phyloP scores from a whole-genome alignment of 2,329 filamentous ascomycete species.

The Rhytidhysteron rufulum region DNA sequence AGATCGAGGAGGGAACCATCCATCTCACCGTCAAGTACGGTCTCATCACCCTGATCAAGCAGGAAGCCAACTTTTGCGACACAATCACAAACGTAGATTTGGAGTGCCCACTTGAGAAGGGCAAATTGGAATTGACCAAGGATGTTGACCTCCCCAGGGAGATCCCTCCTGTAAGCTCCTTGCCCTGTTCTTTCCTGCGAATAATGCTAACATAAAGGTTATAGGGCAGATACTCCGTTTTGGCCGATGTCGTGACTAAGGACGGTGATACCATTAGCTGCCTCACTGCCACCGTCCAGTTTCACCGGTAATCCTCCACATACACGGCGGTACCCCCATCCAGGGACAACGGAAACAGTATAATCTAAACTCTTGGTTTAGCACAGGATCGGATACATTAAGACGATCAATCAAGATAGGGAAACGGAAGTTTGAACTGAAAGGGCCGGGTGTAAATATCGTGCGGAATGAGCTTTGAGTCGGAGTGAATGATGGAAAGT shows the following conservation, averaged over 20 bases:
- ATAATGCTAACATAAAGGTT: slow-evolving; percentile 10
- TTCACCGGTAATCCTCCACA: slow-evolving; percentile 42
- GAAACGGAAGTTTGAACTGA: slow-evolving; percentile 29
- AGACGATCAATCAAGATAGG: slow-evolving; percentile 22
- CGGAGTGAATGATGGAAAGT: too few species aligned
- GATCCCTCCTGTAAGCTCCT: slow-evolving; percentile 75
- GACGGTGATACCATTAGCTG: slow-evolving; percentile 79
- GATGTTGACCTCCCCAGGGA: slow-evolving; percentile 77
- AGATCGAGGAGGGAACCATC: slow-evolving; percentile 74
- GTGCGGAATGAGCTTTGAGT: slow-evolving; percentile 29
- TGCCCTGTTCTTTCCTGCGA: neutral
- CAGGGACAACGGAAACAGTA: slow-evolving; percentile 1
- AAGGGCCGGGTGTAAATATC: slow-evolving; percentile 31
- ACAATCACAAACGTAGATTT: slow-evolving; percentile 85
- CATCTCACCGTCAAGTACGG: slow-evolving; percentile 88
- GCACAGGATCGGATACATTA: neutral
- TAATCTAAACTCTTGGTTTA: slow-evolving; percentile 9
- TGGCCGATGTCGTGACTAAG: slow-evolving; percentile 76
- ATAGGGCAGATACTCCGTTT: slow-evolving; percentile 84
- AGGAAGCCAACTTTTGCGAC: slow-evolving; percentile 80
- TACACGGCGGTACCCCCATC: slow-evolving; percentile 6
- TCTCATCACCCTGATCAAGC: slow-evolving; percentile 81
- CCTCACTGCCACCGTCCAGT: slow-evolving; percentile 69
- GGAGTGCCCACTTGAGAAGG: slow-evolving; percentile 81
- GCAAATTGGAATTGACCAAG: slow-evolving; percentile 70